These are phyloP conservation scores for Flaveria trinervia DNA, from an alignment of 129 eudicot species.

Conservation along the genomic window DNA sequence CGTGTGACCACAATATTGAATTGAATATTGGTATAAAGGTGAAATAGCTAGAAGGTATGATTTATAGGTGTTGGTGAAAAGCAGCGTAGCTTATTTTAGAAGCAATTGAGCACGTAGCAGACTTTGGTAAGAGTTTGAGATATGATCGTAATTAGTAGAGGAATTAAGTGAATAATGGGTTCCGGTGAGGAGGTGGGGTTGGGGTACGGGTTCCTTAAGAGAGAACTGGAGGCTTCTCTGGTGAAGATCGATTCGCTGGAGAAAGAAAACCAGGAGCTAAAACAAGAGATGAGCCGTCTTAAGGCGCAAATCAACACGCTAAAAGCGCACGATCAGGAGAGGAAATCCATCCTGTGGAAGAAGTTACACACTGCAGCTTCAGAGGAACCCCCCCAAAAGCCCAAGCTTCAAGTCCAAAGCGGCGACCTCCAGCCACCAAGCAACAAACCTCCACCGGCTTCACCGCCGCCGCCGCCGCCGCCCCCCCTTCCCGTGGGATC, in stretches of 20 bases:
- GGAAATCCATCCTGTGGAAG: slow-evolving; percentile 65
- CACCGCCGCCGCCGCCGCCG: slow-evolving; percentile 46
- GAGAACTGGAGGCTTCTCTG: slow-evolving; percentile 63
- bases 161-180: too few species aligned
- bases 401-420: slow-evolving; percentile 20
- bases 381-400: slow-evolving; percentile 41
- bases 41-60: too few species aligned
- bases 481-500: slow-evolving; percentile 67
- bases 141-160: too few species aligned
- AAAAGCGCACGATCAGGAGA: slow-evolving; percentile 73
- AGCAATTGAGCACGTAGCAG: too few species aligned
- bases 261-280: slow-evolving; percentile 62
- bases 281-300: slow-evolving; percentile 55
- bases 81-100: too few species aligned
- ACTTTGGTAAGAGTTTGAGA: too few species aligned
- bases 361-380: slow-evolving; percentile 39
- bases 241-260: slow-evolving; percentile 49
- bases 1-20: too few species aligned
- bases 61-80: too few species aligned
- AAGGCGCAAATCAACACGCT: slow-evolving; percentile 51
- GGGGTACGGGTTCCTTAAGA: slow-evolving; percentile 29
- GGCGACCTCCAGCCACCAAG: too few species aligned
- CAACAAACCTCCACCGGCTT: too few species aligned
- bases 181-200: too few species aligned
- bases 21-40: too few species aligned